phyloP scores from a whole-genome alignment of 2,329 filamentous ascomycete species.

The Penicillium brevicompactum region DNA sequence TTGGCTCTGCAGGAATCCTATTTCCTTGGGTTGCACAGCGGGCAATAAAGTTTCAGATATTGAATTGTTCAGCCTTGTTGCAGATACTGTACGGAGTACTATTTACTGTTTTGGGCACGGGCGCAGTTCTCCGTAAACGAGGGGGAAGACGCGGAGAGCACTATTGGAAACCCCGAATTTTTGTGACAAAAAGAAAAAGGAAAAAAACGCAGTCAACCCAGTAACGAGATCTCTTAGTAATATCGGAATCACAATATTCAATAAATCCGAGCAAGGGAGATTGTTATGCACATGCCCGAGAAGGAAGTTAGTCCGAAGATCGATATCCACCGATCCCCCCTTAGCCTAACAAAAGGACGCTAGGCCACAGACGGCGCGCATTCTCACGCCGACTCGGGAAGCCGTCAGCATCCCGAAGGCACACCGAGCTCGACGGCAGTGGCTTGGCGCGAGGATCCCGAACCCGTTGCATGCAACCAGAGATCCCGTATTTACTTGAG shows the following conservation, averaged over 20 bases:
- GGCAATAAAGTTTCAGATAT: neutral
- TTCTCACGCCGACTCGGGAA: slow-evolving; percentile 8
- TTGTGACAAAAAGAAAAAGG: neutral
- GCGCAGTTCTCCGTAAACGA: neutral
- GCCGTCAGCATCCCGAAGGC: slow-evolving; percentile 7
- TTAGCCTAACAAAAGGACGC: neutral
- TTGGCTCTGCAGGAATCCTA: slow-evolving; percentile 1
- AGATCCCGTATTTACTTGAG: neutral
- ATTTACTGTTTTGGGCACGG: neutral
- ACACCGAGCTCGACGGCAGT: slow-evolving; percentile 3
- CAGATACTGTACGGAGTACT: neutral
- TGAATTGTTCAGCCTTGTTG: neutral
- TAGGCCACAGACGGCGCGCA: neutral
- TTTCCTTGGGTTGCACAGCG: neutral
- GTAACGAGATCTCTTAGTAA: neutral
- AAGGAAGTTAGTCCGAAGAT: neutral
- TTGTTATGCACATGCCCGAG: slow-evolving; percentile 4
- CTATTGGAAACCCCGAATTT: neutral
- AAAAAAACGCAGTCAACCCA: neutral
- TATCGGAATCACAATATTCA: neutral
- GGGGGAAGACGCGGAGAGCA: slow-evolving; percentile 1
- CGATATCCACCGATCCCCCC: neutral
- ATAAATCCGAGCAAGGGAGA: neutral
- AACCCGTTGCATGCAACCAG: slow-evolving; percentile 4
- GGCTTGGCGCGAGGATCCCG: slow-evolving; percentile 2